phyloP scores from a whole-genome alignment of 1,139 yeast genomes.

The Suhomyces taliae region DNA sequence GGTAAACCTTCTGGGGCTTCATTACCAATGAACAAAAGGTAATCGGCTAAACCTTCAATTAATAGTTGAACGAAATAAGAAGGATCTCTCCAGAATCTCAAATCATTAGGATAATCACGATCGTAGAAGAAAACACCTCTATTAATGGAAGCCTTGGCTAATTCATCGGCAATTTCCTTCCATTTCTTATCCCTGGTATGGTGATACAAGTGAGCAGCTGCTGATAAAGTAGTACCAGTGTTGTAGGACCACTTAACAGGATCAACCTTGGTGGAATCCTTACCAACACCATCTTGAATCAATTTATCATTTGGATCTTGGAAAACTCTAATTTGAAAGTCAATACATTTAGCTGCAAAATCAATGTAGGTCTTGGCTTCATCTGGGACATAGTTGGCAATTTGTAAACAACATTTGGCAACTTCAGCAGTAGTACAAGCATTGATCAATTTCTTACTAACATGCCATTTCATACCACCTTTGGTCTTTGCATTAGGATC shows the following conservation, averaged over 20 bases:
- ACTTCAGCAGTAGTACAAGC: conserved; percentile 71
- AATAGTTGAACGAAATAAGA: conserved; percentile 65
- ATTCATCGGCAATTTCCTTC: conserved; percentile 55
- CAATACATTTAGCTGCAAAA: conserved; percentile 55
- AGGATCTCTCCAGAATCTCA: conserved; percentile 65
- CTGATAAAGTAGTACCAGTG: conserved; percentile 64
- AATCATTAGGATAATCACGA: conserved; percentile 58
- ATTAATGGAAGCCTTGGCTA: conserved; percentile 61
- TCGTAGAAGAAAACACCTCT: conserved; percentile 60
- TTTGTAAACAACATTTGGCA: conserved; percentile 65
- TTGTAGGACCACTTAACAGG: conserved; percentile 69
- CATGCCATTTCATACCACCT: conserved; percentile 73
- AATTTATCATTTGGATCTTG: conserved; percentile 57
- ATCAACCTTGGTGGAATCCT: conserved; percentile 45
- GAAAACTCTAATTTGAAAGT: conserved; percentile 54
- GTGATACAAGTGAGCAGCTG: conserved; percentile 52
- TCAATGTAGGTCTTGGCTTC: conserved; percentile 46
- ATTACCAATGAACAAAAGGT: conserved; percentile 48
- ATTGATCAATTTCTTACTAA: conserved; percentile 57
- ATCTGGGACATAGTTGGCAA: conserved; percentile 53
- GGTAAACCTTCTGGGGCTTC: conserved; percentile 45
- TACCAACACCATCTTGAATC: conserved; percentile 63
- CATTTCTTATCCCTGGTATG: conserved; percentile 56
- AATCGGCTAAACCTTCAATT: conserved; percentile 71
- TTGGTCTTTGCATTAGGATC: conserved; percentile 40